Conservation (phyloP, 345 rosid species). For the Arabis alpina region DNA sequence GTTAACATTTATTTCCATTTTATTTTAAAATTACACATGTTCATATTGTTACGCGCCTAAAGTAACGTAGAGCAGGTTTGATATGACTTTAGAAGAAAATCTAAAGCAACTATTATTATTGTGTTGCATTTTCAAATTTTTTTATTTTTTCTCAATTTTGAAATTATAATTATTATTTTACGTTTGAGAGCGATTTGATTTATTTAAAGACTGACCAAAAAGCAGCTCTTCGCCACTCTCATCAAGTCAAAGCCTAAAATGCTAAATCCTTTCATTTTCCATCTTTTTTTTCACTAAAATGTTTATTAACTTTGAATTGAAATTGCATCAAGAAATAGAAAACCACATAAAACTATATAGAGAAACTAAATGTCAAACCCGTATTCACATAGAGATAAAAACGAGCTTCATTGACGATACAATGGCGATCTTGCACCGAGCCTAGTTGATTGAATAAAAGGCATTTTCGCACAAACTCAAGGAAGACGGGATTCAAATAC, state of each 20-base stretch:
- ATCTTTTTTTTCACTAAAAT: neutral
- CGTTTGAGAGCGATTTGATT: constrained; percentile 18
- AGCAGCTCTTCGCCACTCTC: constrained; percentile 36
- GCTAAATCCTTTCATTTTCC: constrained; percentile 39
- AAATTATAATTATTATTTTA: neutral
- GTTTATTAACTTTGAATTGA: too few species aligned
- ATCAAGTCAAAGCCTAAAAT: constrained; percentile 52
- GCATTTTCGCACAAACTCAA: too few species aligned
- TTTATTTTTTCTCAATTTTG: neutral
- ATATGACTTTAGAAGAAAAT: constrained; percentile 19
- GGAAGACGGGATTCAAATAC: too few species aligned
- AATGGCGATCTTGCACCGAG: too few species aligned
- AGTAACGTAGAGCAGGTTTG: constrained; percentile 24
- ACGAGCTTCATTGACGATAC: too few species aligned
- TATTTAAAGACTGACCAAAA: constrained; percentile 34
- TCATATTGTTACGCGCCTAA: constrained; percentile 6
- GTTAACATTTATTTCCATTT: neutral
- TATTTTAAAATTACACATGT: constrained; percentile 10
- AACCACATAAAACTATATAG: too few species aligned
- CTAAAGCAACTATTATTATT: constrained; percentile 35
- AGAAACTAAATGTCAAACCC: too few species aligned
- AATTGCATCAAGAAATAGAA: too few species aligned
- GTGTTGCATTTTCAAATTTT: constrained; percentile 30
- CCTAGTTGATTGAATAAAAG: too few species aligned
- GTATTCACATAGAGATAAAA: too few species aligned